A percentile compares a stretch with the other conserved stretches of the same genome.
Conservation (phyloP, 371 early-diverging fungal species). For the Actinomucor elegans region DNA sequence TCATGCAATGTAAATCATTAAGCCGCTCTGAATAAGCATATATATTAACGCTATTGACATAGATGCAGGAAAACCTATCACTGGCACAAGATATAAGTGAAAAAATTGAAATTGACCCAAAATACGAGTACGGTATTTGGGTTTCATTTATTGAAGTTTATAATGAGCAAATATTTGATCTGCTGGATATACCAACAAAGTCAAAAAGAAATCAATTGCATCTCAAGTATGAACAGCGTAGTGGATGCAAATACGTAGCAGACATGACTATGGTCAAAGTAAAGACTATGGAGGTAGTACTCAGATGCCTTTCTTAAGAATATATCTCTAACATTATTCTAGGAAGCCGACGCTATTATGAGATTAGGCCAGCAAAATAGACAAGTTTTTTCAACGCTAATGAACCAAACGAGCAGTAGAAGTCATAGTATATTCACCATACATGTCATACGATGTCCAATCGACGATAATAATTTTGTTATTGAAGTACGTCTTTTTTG, state of each 20-base stretch:
- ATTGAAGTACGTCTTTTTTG: constrained; percentile 36
- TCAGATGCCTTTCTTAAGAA: too few relatives aligned
- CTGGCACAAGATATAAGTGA: background rate
- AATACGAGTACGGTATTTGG: constrained; percentile 69
- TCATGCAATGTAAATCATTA: constrained; percentile 11
- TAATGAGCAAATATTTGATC: constrained; percentile 81
- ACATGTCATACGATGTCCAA: constrained; percentile 57
- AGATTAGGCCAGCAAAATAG: constrained; percentile 62
- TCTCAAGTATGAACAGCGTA: constrained; percentile 56
- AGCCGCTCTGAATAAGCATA: too few relatives aligned
- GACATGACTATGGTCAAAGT: constrained; percentile 59
- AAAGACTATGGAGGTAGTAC: constrained; percentile 44
- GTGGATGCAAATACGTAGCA: constrained; percentile 57
- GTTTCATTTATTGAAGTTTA: constrained; percentile 82
- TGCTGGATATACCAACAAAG: constrained; percentile 50
- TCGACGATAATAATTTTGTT: constrained; percentile 44
- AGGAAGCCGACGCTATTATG: constrained; percentile 64
- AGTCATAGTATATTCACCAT: constrained; percentile 79
- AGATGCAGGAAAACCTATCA: background rate
- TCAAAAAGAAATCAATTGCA: constrained; percentile 45
- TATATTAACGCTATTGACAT: too few relatives aligned
- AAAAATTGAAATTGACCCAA: constrained; percentile 31
- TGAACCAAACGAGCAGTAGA: constrained; percentile 63
- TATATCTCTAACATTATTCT: too few relatives aligned
- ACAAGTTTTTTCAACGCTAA: constrained; percentile 61